phyloP scores from a whole-genome alignment of 164 flowering plant species.

The Santalum album region DNA sequence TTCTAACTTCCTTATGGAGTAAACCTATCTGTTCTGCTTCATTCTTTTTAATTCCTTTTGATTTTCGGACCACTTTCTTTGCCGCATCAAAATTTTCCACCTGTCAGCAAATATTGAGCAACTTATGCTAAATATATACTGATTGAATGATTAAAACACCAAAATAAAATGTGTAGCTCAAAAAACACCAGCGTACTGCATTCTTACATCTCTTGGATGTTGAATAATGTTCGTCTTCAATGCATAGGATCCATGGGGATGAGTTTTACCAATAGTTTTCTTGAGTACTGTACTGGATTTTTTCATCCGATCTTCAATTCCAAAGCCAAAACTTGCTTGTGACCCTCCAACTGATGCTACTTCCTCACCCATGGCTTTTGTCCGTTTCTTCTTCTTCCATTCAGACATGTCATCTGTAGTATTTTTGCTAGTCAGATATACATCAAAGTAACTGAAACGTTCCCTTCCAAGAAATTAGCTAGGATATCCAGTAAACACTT shows the following conservation, averaged over 20 bases:
- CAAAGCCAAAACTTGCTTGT: conserved; percentile 27
- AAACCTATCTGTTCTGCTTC: conserved; percentile 24
- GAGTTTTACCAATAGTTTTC: conserved; percentile 19
- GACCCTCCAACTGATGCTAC: conserved; percentile 17
- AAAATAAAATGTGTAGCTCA: neutral
- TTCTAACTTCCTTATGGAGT: conserved; percentile 50
- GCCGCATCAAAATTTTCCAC: conserved; percentile 36
- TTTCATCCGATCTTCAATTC: conserved; percentile 28
- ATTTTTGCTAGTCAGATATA: neutral
- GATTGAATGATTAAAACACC: neutral
- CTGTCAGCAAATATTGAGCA: conserved; percentile 42
- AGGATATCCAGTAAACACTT: neutral
- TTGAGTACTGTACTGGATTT: conserved; percentile 26
- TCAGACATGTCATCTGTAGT: conserved; percentile 65
- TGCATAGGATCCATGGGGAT: conserved; percentile 34
- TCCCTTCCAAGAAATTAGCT: neutral
- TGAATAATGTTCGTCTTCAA: conserved; percentile 22
- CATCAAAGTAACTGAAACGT: neutral
- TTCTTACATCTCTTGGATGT: conserved; percentile 40
- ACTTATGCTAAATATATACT: no score
- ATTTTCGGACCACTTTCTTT: conserved; percentile 32
- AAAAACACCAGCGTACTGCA: neutral
- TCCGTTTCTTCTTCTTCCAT: conserved; percentile 61
- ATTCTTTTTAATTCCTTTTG: conserved; percentile 40
- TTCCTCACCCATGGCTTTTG: conserved; percentile 22